Evolutionary conservation across 345 rosid genomes (phyloP), one percentile per base, ranked within the genome.

Genomic region (Litchi chinensis): DNA sequence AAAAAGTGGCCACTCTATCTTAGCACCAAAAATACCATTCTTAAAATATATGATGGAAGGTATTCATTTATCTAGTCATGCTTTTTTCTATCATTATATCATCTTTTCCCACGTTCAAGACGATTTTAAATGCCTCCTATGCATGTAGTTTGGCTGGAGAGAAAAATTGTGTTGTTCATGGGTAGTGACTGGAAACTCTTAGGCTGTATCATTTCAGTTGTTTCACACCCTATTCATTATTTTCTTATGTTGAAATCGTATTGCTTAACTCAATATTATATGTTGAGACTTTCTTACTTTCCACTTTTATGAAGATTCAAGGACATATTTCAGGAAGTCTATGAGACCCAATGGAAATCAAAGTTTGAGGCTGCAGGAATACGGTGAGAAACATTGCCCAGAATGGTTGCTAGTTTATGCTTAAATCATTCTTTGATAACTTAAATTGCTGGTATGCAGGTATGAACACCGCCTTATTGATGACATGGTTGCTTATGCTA

Each of bases 1-100:
- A 95, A 93, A 75, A 95, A 89, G 63, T 94, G 99, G 98, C 99
- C 99, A 6, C 97, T 95, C 73, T 95, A 92, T 89, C 97, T 95
- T 79, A 90, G 97, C 88, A 95, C 99, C 39, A 95, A 95, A 81
- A 95, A 94, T 81, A 94, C 98, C 70, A 95, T 93, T 84, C 95
- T 95, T 57, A 95, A 95, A 89, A 84, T 86, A 73, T 94, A 95
- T 76, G 99, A 94, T 80, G 99, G 98, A 85, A 95, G 98, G 98
- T 93, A 81, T 72, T 82, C 16, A 66, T 43, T 69, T 66, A 40
- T 19, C 32, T 64, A 32, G 1, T 24, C 12, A 56, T 18, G 19
- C 62, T 18, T 41, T 48, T 68, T 41, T 37, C 62, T 21, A 68
- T 62, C 22, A 0, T 79, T 15, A 32, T 39, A 43, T 52, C 44